phyloP scores from a whole-genome alignment of 139 green algal species.

The Diplosphaera chodatii region DNA sequence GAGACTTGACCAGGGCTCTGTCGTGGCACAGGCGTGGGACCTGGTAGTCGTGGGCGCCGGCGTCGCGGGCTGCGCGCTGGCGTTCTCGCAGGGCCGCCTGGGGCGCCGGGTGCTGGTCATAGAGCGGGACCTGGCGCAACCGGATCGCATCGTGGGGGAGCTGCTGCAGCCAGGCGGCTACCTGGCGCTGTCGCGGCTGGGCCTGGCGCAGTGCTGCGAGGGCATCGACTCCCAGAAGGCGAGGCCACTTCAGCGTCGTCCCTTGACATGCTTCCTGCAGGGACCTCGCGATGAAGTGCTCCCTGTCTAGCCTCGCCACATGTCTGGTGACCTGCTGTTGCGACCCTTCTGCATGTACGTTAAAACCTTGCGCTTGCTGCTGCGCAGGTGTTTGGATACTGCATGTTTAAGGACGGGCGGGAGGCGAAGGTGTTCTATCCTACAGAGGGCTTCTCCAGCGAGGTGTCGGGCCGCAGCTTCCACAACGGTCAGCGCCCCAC shows the following conservation, averaged over 20 bases:
- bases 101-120: constrained; percentile 81
- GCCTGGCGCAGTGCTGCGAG: constrained; percentile 69
- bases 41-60: constrained; percentile 90
- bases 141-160: constrained; percentile 98
- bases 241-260: no score
- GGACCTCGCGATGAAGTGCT: no score
- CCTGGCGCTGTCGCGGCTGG: constrained; percentile 84
- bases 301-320: no score
- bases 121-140: constrained; percentile 86
- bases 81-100: constrained; percentile 72
- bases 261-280: no score
- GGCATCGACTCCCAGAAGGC: constrained; percentile 88
- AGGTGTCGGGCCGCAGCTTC: constrained; percentile 89
- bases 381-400: constrained; percentile 90
- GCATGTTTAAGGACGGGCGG: constrained; percentile 84
- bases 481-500: constrained; percentile 61
- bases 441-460: constrained; percentile 51
- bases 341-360: no score
- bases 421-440: constrained; percentile 80
- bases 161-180: constrained; percentile 96
- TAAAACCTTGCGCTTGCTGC: no score
- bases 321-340: no score
- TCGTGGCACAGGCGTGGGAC: constrained; percentile 91
- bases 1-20: no score
- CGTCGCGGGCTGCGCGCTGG: constrained; percentile 83